Evolutionary conservation across 2,329 filamentous ascomycete species (phyloP), one percentile per base, ranked within the genome.

Genomic region (Aspergillus pseudoterreus): DNA sequence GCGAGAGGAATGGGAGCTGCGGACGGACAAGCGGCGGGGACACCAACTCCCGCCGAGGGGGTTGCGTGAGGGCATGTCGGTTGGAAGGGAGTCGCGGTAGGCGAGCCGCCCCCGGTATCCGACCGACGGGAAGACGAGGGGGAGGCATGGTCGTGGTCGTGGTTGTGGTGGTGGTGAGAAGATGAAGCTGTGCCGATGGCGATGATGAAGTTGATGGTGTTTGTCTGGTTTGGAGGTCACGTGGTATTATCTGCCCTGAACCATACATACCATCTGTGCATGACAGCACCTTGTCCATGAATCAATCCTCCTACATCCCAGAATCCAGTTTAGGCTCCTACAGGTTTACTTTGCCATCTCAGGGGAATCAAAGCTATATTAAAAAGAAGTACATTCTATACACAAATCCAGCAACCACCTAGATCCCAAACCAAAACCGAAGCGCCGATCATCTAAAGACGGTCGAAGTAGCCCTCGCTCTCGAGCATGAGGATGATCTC

Each of bases 401-500:
- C 51, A 54, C 43, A 36, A 27, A 53, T 48, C 35, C 39, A 45
- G 45, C 27, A 32, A 51, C 48, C 38, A 50, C 48, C 51, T 57
- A 54, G 49, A 50, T 53, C 52, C 47, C 43, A 42, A 43, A 41
- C 49, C 47, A 49, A 56, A 51, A 57, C 48, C 47, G 52, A 55
- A 44, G 43, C 53, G 49, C 46, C 42, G 47, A 49, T 49, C 36
- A 53, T 59, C 36, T 68, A 65, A 50, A 51, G 45, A 78, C 83
- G 78, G 62, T 96, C 92, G 66, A 99, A 78, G 66, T 96, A 82
- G 45, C 94, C 94, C 66, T 88, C 81, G 70, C 86, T 88, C 83
- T 99, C 94, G 53, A 99, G 79, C 76, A 96, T 75, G 66, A 99
- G 80, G 57, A 99, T 82, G 66, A 99, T 97, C 82, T 97, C 89